phyloP scores from a whole-genome alignment of 192 early-diverging fungal species.

The Coemansia sp. region DNA sequence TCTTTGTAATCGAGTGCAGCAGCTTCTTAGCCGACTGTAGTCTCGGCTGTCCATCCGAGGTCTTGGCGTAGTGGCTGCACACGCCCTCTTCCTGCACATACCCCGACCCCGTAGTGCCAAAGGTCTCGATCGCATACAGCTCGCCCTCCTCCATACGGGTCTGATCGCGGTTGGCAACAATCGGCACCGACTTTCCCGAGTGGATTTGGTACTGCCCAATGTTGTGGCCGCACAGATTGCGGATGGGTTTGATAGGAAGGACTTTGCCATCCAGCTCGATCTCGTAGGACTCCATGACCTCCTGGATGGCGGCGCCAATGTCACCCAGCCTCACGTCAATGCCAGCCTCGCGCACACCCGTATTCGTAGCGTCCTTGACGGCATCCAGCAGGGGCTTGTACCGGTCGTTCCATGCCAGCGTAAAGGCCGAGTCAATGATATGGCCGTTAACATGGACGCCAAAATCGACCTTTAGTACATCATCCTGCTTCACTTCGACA shows the following conservation, averaged over 20 bases:
- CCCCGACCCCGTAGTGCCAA: slow-evolving; percentile 91
- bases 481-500: slow-evolving; percentile 80
- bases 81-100: slow-evolving; percentile 87
- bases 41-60: slow-evolving; percentile 44
- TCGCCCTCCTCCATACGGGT: slow-evolving; percentile 96
- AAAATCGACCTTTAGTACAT: slow-evolving; percentile 97
- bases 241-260: slow-evolving; percentile 84
- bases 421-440: slow-evolving; percentile 96
- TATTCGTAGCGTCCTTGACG: slow-evolving; percentile 94
- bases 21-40: slow-evolving; percentile 44
- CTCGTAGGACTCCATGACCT: slow-evolving; percentile 99
- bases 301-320: slow-evolving; percentile 93
- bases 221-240: slow-evolving; percentile 95
- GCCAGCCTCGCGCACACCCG: slow-evolving; percentile 90
- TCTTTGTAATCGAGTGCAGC: slow-evolving; percentile 61
- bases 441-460: slow-evolving; percentile 89
- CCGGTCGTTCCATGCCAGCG: slow-evolving; percentile 85
- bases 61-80: slow-evolving; percentile 85
- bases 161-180: slow-evolving; percentile 79
- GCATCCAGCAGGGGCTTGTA: slow-evolving; percentile 84
- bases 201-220: slow-evolving; percentile 92
- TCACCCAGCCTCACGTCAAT: slow-evolving; percentile 95
- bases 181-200: slow-evolving; percentile 91
- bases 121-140: slow-evolving; percentile 95
- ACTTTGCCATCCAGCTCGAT: slow-evolving; percentile 92